Evolutionary conservation across 768 basidiomycete species (phyloP).

Genomic region (Candolleomyces aberdarensis): DNA sequence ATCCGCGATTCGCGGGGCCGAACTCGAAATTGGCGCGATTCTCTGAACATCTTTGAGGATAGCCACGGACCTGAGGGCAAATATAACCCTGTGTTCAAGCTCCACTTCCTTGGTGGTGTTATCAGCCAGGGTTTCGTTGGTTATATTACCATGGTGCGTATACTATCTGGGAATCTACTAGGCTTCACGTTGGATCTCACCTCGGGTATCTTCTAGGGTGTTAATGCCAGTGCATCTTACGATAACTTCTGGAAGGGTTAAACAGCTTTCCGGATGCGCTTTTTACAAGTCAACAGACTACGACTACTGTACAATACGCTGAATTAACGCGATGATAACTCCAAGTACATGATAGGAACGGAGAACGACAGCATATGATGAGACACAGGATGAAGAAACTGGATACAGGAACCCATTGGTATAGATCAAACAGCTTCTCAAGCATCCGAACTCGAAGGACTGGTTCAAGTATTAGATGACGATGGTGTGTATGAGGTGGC

Average conservation of each 20-base stretch:
- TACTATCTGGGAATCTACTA: background rate
- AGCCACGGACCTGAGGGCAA: slow-evolving; percentile 42
- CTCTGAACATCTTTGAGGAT: slow-evolving; percentile 52
- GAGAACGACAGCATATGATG: background rate
- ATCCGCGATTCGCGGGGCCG: slow-evolving; percentile 44
- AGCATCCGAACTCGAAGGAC: too few species aligned
- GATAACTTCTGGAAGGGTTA: slow-evolving; percentile 36
- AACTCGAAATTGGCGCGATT: slow-evolving; percentile 51
- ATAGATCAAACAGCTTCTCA: too few species aligned
- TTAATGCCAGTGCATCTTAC: slow-evolving; percentile 37
- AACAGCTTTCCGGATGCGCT: slow-evolving; percentile 1
- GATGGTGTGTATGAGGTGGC: background rate
- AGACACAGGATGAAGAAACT: background rate
- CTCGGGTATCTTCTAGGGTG: slow-evolving; percentile 23
- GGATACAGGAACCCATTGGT: too few species aligned
- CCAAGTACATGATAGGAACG: background rate
- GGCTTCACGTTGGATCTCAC: background rate
- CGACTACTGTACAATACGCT: background rate
- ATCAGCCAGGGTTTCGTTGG: slow-evolving; percentile 48
- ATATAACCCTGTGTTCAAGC: slow-evolving; percentile 52
- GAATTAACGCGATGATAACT: background rate
- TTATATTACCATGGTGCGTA: slow-evolving; percentile 53
- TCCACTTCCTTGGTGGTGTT: slow-evolving; percentile 48
- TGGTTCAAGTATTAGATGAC: too few species aligned
- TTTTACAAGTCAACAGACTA: background rate